A percentile compares a stretch with the other conserved stretches of the same genome.
phyloP scores from a whole-genome alignment of 768 basidiomycete genomes.

The Termitomyces sp. region DNA sequence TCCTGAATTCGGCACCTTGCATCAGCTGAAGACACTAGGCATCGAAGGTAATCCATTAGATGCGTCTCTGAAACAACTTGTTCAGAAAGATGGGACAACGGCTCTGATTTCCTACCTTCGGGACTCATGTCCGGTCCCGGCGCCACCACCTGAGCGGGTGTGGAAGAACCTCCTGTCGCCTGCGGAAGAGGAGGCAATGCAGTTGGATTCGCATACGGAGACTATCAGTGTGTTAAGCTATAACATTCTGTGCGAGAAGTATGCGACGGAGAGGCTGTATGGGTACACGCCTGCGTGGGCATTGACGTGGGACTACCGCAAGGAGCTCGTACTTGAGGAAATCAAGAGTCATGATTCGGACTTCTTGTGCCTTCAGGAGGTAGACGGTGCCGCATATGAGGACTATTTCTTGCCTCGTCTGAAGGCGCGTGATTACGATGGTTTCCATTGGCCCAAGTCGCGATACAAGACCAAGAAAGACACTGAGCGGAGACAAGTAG shows the following conservation, averaged over 20 bases:
- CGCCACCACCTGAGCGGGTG: slow-evolving; percentile 73
- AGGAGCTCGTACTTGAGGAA: slow-evolving; percentile 83
- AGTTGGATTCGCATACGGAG: slow-evolving; percentile 66
- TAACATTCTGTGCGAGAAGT: slow-evolving; percentile 93
- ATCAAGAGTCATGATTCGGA: slow-evolving; percentile 79
- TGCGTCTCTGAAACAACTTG: slow-evolving; percentile 63
- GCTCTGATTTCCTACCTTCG: slow-evolving; percentile 89
- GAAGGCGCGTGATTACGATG: slow-evolving; percentile 77
- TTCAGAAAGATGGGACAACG: slow-evolving; percentile 94
- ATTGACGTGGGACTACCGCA: slow-evolving; percentile 91
- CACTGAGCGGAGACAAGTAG: slow-evolving; percentile 81
- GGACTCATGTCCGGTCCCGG: slow-evolving; percentile 83
- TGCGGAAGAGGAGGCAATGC: slow-evolving; percentile 54
- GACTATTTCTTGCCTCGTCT: slow-evolving; percentile 83
- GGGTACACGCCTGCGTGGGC: slow-evolving; percentile 98
- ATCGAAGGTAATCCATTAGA: slow-evolving; percentile 98
- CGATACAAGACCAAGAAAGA: slow-evolving; percentile 92
- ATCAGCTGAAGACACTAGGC: slow-evolving; percentile 90
- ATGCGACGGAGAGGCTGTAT: slow-evolving; percentile 85
- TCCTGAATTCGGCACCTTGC: slow-evolving; percentile 81
- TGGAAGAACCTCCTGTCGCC: slow-evolving; percentile 66
- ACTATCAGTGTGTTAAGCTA: slow-evolving; percentile 81
- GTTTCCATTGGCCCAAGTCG: slow-evolving; percentile 89
- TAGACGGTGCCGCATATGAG: slow-evolving; percentile 89
- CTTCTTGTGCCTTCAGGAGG: slow-evolving; percentile 93